phyloP scores from a whole-genome alignment of 1,284 basidiomycete genomes.

The Sanguinoderma infundibulare region DNA sequence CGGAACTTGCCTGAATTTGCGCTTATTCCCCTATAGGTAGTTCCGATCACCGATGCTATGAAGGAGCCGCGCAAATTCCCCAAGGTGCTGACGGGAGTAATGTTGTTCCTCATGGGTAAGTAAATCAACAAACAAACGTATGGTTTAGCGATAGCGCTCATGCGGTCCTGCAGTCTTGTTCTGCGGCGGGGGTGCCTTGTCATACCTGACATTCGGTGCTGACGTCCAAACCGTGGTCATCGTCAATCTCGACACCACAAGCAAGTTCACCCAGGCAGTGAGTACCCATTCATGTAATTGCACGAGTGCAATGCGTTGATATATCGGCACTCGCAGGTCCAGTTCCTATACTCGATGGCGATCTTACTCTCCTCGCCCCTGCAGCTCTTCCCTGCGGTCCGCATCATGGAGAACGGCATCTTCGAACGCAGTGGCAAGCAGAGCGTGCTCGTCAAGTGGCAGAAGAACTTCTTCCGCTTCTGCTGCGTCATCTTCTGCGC shows the following conservation, averaged over 20 bases:
- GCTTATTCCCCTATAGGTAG: conserved; percentile 53
- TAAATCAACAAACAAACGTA: conserved; percentile 13
- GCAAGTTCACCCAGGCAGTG: conserved; percentile 89
- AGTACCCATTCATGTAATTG: conserved; percentile 1
- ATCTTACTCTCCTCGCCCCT: conserved; percentile 95
- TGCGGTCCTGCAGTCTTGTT: conserved; percentile 66
- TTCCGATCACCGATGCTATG: conserved; percentile 98
- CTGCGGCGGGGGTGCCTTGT: conserved; percentile 87
- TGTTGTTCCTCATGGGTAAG: conserved; percentile 78
- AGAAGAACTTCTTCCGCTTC: conserved; percentile 92
- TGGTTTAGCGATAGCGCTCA: conserved; percentile 16
- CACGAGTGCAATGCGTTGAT: background rate
- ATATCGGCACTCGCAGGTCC: conserved; percentile 49
- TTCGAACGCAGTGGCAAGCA: conserved; percentile 89
- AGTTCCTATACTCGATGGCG: conserved; percentile 90
- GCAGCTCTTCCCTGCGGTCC: conserved; percentile 96
- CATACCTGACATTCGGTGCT: conserved; percentile 89
- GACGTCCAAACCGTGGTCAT: conserved; percentile 94
- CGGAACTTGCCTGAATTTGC: background rate
- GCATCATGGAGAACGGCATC: conserved; percentile 97
- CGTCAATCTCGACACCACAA: conserved; percentile 88
- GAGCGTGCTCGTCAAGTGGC: conserved; percentile 77
- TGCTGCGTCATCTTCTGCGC: conserved; percentile 79
- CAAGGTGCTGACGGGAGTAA: conserved; percentile 85
- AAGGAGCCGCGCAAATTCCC: conserved; percentile 94